Evolutionary conservation across 1,284 basidiomycete genomes (phyloP).

Genomic region (Mycena sp.): DNA sequence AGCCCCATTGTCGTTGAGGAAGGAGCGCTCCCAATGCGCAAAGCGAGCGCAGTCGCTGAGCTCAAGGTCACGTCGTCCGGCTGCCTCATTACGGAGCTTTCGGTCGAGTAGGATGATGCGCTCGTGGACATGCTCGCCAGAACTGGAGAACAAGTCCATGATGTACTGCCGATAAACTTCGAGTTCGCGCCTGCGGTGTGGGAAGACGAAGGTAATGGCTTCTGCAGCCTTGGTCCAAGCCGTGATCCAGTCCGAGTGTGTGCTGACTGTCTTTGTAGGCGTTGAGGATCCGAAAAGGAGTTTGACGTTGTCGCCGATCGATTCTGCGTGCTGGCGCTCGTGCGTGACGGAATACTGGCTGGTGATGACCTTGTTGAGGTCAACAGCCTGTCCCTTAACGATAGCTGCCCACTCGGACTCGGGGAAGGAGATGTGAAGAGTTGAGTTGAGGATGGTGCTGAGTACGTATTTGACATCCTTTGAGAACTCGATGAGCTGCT

Average conservation of each 20-base stretch:
- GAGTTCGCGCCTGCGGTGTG: constrained; percentile 39
- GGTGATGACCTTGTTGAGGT: too few relatives aligned
- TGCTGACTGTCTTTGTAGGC: constrained; percentile 32
- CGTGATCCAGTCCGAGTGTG: constrained; percentile 39
- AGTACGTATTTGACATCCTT: constrained; percentile 1
- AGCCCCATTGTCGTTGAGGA: constrained; percentile 32
- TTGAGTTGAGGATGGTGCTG: constrained; percentile 11
- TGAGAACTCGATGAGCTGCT: neutral
- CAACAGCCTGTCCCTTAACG: too few relatives aligned
- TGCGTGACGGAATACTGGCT: too few relatives aligned
- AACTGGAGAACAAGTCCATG: constrained; percentile 33
- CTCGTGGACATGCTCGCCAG: constrained; percentile 5
- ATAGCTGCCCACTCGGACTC: too few relatives aligned
- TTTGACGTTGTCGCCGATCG: constrained; percentile 20
- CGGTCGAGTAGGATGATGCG: constrained; percentile 42
- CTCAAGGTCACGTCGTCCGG: constrained; percentile 24
- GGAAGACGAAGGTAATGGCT: constrained; percentile 40
- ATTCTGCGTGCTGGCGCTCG: too few relatives aligned
- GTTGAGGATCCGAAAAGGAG: constrained; percentile 28
- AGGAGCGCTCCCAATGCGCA: constrained; percentile 26
- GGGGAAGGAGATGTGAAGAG: too few relatives aligned
- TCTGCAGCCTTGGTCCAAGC: constrained; percentile 32
- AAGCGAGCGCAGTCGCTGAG: constrained; percentile 34
- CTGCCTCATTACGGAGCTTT: constrained; percentile 36
- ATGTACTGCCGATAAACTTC: constrained; percentile 37